These are phyloP conservation scores for Populus davidiana DNA, from an alignment of 345 rosid genomes.

Conservation along the genomic window DNA sequence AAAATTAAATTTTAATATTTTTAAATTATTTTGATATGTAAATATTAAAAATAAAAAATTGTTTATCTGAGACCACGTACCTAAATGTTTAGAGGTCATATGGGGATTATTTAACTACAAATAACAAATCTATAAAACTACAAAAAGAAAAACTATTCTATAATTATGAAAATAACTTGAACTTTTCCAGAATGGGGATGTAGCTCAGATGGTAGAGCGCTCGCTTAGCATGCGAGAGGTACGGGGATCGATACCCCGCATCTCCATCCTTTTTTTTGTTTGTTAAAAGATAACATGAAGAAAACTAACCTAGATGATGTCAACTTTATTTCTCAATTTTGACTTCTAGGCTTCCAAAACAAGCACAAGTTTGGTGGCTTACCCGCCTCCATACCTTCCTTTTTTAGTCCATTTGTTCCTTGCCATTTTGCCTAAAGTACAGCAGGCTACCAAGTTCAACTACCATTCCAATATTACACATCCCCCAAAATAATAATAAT, in stretches of 20 bases:
- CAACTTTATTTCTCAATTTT: too few relatives aligned
- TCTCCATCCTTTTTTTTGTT: conserved; percentile 37
- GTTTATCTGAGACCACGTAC: too few relatives aligned
- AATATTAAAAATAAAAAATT: too few relatives aligned
- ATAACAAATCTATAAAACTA: too few relatives aligned
- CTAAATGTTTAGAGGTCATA: too few relatives aligned
- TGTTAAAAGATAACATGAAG: too few relatives aligned
- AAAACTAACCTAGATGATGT: too few relatives aligned
- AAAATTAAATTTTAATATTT: too few relatives aligned
- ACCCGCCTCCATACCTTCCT: not conserved
- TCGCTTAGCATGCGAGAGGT: conserved; percentile 82
- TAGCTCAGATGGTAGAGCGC: conserved; percentile 88
- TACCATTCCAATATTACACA: not conserved
- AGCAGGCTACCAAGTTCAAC: conserved; percentile 12
- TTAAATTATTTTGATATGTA: too few relatives aligned
- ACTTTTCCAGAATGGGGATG: conserved; percentile 27
- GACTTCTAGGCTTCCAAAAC: not conserved
- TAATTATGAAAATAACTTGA: fast-evolving
- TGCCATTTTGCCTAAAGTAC: not conserved
- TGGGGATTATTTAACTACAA: too few relatives aligned
- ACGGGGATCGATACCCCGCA: conserved; percentile 86
- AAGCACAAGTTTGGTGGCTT: not conserved
- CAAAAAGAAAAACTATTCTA: too few relatives aligned
- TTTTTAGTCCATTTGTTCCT: not conserved
- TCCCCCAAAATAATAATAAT: too few relatives aligned